Conservation (phyloP, 1,139 yeast species). For the Ogataea hybrid region DNA sequence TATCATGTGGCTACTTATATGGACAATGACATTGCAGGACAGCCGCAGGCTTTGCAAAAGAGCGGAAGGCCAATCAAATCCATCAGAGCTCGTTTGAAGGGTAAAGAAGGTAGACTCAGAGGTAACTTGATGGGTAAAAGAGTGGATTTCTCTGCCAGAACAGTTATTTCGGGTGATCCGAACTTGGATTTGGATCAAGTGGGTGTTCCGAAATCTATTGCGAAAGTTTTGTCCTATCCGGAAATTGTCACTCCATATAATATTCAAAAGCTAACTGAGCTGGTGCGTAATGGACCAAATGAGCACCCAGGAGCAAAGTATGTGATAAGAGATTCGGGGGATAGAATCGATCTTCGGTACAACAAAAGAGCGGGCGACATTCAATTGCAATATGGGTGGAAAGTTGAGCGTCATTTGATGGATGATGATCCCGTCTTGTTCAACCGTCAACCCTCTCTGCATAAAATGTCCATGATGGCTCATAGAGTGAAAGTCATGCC, state of each 20-base stretch:
- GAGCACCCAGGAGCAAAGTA: constrained; percentile 99
- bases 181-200: constrained; percentile 96
- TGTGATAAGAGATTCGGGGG: constrained; percentile 97
- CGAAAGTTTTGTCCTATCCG: constrained; percentile 92
- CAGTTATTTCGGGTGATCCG: constrained; percentile 99
- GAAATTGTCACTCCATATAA: constrained; percentile 98
- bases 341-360: constrained; percentile 94
- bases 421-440: constrained; percentile 96
- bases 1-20: constrained; percentile 99
- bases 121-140: constrained; percentile 99
- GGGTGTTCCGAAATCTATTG: constrained; percentile 97
- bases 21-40: constrained; percentile 99
- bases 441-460: constrained; percentile 98
- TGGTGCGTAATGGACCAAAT: constrained; percentile 96
- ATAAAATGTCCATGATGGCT: constrained; percentile 99
- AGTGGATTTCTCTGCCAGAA: constrained; percentile 98
- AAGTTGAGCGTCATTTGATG: constrained; percentile 96
- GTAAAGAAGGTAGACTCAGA: constrained; percentile 98
- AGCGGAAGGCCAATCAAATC: constrained; percentile 99
- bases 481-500: constrained; percentile 99
- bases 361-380: constrained; percentile 98
- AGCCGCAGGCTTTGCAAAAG: constrained; percentile 97
- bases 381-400: constrained; percentile 98
- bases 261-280: constrained; percentile 87
- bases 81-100: constrained; percentile 97